phyloP scores from a whole-genome alignment of 441 rosid genomes.

The Bocquillonia castaneifolia region DNA sequence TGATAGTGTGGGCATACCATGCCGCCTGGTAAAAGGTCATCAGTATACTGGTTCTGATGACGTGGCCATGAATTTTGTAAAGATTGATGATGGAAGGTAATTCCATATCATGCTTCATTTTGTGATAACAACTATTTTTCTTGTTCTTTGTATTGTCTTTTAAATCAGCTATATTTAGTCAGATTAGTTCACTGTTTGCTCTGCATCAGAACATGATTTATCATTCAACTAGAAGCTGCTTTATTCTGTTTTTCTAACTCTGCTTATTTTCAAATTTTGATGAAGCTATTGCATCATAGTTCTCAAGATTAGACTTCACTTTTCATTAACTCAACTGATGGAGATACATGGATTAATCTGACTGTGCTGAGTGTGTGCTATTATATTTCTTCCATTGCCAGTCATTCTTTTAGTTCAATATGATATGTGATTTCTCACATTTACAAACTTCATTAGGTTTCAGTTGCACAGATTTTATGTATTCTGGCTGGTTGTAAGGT shows the following conservation, averaged over 20 bases:
- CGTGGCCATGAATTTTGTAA: constrained; percentile 90
- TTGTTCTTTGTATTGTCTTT: not conserved
- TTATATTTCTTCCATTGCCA: no score
- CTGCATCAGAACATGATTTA: not conserved
- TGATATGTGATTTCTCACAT: not conserved
- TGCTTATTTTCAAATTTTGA: not conserved
- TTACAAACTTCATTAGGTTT: constrained; percentile 6
- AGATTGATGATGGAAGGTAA: constrained; percentile 92
- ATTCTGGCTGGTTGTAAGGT: not conserved
- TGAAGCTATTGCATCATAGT: not conserved
- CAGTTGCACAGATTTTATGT: not conserved
- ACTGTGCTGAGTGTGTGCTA: no score
- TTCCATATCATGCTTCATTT: constrained; percentile 8
- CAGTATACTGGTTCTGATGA: constrained; percentile 86
- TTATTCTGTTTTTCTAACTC: not conserved
- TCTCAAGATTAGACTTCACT: not conserved
- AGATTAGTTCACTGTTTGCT: constrained; percentile 3
- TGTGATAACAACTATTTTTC: not conserved
- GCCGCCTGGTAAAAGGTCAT: constrained; percentile 90
- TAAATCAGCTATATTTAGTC: not conserved
- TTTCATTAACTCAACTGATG: not conserved
- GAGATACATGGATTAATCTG: no score
- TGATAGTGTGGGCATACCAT: constrained; percentile 74
- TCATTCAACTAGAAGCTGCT: constrained; percentile 12
- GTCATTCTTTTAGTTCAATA: no score